phyloP scores from a whole-genome alignment of 805 yeast species.

The Kluyveromyces siamensis region DNA sequence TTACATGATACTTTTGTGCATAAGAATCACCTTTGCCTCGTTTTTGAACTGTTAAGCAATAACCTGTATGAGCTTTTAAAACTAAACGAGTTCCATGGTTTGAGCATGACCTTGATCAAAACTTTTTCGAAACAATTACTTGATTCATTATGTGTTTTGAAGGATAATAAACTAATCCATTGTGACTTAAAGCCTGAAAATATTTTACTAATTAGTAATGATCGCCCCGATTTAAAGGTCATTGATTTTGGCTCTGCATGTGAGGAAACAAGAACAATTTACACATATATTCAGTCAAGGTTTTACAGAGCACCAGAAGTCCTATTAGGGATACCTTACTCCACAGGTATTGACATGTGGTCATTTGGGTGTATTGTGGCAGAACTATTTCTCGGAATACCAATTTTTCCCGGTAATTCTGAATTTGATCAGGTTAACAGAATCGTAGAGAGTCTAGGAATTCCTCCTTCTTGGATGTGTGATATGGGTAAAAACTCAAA shows the following conservation, averaged over 20 bases:
- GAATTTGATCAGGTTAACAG: conserved; percentile 86
- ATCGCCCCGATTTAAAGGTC: conserved; percentile 74
- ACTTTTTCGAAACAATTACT: conserved; percentile 72
- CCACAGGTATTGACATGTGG: conserved; percentile 95
- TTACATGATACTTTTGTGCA: conserved; percentile 85
- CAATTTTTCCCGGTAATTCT: conserved; percentile 89
- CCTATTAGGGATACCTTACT: conserved; percentile 81
- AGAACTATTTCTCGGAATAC: conserved; percentile 83
- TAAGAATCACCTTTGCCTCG: conserved; percentile 86
- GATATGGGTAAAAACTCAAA: conserved; percentile 85
- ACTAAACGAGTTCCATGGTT: conserved; percentile 89
- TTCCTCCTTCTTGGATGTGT: conserved; percentile 93
- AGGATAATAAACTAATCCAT: conserved; percentile 78
- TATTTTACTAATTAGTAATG: conserved; percentile 64
- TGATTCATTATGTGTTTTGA: conserved; percentile 71
- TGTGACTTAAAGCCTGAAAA: conserved; percentile 98
- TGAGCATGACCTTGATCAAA: conserved; percentile 69
- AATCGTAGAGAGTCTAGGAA: conserved; percentile 72
- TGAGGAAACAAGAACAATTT: conserved; percentile 79
- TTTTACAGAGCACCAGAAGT: conserved; percentile 95
- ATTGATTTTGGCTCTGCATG: conserved; percentile 97
- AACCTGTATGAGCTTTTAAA: conserved; percentile 84
- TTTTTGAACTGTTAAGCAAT: conserved; percentile 80
- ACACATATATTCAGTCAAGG: conserved; percentile 86
- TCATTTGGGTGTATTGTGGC: conserved; percentile 89